Percentiles rank a stretch among this genome's conserved stretches.
phyloP scores from a whole-genome alignment of 257 asterid species.

The Coffea eugenioides region DNA sequence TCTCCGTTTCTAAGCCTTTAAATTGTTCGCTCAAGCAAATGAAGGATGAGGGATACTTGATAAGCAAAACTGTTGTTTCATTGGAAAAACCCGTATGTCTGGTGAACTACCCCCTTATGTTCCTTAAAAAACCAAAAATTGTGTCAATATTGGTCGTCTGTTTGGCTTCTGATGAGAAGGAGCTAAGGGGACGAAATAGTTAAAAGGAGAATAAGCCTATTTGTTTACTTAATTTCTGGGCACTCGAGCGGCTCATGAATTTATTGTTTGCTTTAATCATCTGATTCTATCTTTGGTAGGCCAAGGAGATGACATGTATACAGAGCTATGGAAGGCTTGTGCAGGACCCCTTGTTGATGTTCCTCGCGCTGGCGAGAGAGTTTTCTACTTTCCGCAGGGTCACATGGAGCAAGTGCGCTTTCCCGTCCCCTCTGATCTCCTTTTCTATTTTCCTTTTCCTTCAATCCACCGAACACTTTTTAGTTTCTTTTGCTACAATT shows the following conservation, averaged over 20 bases:
- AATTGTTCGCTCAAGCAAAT: background rate
- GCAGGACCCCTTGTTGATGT: slow-evolving; percentile 85
- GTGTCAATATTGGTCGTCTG: background rate
- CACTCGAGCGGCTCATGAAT: background rate
- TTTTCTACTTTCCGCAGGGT: slow-evolving; percentile 86
- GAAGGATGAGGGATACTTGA: background rate
- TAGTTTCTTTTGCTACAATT: slow-evolving; percentile 2
- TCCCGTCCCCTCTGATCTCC: background rate
- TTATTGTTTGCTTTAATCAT: background rate
- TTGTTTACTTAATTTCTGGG: background rate
- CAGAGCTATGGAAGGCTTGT: slow-evolving; percentile 82
- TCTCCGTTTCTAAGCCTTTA: background rate
- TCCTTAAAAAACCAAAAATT: background rate
- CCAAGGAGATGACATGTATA: slow-evolving; percentile 39
- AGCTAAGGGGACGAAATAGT: background rate
- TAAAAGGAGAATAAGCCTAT: background rate
- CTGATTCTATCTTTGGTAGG: slow-evolving; percentile 34
- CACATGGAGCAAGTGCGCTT: slow-evolving; percentile 72
- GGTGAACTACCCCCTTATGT: background rate
- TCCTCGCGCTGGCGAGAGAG: slow-evolving; percentile 58
- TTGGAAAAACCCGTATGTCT: background rate
- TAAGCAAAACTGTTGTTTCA: background rate
- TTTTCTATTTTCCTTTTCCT: too few relatives aligned
- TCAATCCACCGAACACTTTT: background rate
- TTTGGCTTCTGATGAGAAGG: background rate